These are phyloP conservation scores for Hypoxylon fragiforme DNA, from an alignment of 495 filamentous ascomycete species.

Conservation along the genomic window DNA sequence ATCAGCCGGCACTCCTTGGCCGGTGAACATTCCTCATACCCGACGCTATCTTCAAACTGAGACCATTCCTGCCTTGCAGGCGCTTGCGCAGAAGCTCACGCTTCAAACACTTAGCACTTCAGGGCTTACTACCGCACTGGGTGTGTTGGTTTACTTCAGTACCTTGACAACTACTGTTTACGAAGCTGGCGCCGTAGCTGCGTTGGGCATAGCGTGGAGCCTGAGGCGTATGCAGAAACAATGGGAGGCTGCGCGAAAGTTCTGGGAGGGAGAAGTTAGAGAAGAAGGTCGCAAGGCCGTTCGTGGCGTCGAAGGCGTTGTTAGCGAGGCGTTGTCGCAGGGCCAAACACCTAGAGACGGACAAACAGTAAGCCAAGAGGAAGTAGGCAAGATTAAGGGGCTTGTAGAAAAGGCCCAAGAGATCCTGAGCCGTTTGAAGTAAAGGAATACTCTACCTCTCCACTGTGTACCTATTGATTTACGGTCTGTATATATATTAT, in stretches of 20 bases:
- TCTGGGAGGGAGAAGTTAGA: constrained; percentile 75
- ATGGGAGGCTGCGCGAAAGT: constrained; percentile 72
- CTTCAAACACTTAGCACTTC: constrained; percentile 72
- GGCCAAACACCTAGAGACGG: constrained; percentile 42
- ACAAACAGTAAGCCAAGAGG: constrained; percentile 41
- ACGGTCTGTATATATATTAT: constrained; percentile 7
- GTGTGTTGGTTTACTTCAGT: constrained; percentile 69
- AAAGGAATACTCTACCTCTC: constrained; percentile 3
- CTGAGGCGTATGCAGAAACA: constrained; percentile 72
- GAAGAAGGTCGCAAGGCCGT: constrained; percentile 80
- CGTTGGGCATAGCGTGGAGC: constrained; percentile 74
- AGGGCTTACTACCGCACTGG: constrained; percentile 63
- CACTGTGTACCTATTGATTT: not conserved
- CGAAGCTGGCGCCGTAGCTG: constrained; percentile 78
- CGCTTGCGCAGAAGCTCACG: constrained; percentile 76
- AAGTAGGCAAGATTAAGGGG: constrained; percentile 57
- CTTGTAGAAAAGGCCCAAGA: constrained; percentile 56
- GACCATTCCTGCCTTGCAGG: constrained; percentile 75
- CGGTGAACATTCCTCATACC: constrained; percentile 57
- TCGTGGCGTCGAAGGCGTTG: constrained; percentile 65
- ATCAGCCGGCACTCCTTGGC: constrained; percentile 38
- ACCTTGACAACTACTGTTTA: constrained; percentile 58
- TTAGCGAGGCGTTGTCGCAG: constrained; percentile 59
- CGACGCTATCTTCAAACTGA: constrained; percentile 61
- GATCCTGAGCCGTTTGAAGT: constrained; percentile 41